Conservation (phyloP, 2,329 filamentous ascomycete genomes). For the Metarhizium guizhouense region DNA sequence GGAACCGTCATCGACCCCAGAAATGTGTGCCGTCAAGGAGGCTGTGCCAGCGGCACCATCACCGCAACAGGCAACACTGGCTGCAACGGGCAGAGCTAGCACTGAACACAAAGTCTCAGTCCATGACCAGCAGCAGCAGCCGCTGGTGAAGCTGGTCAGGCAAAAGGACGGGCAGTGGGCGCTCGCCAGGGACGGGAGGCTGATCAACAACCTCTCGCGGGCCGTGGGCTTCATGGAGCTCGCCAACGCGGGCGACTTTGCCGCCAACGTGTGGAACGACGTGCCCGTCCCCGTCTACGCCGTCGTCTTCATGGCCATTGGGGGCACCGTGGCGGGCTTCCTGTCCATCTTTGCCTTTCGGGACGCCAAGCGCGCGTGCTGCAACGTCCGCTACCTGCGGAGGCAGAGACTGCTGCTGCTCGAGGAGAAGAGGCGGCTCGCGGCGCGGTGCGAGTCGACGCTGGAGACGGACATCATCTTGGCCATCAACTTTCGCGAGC, state of each 20-base stretch:
- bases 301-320: conserved; percentile 41
- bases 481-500: conserved; percentile 37
- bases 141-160: conserved; percentile 10
- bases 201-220: conserved; percentile 21
- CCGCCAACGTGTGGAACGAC: conserved; percentile 48
- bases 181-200: conserved; percentile 10
- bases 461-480: conserved; percentile 26
- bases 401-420: conserved; percentile 28
- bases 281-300: conserved; percentile 40
- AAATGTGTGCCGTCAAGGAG: conserved; percentile 1
- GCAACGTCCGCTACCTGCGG: conserved; percentile 36
- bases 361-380: conserved; percentile 33
- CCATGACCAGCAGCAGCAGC: background rate
- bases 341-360: conserved; percentile 35
- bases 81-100: background rate
- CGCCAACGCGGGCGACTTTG: conserved; percentile 47
- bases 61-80: background rate
- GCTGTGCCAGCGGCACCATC: conserved; percentile 1
- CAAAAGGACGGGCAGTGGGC: conserved; percentile 1
- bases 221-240: conserved; percentile 43
- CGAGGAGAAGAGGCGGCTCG: conserved; percentile 8
- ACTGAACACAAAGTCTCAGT: no score
- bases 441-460: conserved; percentile 1
- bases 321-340: conserved; percentile 35
- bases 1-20: conserved; percentile 1